These are phyloP conservation scores for Paxillus ammoniavirescens DNA, from an alignment of 768 basidiomycete genomes.

Conservation along the genomic window DNA sequence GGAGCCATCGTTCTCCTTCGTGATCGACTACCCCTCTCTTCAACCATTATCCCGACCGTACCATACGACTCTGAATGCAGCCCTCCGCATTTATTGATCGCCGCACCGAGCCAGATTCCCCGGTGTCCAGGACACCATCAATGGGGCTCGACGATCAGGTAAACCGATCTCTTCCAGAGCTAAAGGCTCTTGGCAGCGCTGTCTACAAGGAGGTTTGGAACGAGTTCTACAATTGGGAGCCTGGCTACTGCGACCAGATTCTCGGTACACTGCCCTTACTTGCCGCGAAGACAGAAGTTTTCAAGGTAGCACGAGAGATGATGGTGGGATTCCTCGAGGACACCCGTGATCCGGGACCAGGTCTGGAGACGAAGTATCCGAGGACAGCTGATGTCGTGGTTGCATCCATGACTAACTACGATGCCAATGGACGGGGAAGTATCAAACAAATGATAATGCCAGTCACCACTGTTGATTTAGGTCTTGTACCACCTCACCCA, in stretches of 20 bases:
- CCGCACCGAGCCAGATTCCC: slow-evolving; percentile 22
- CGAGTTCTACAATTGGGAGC: slow-evolving; percentile 49
- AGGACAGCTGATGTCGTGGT: not conserved
- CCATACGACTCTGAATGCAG: slow-evolving; percentile 10
- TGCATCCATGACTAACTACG: slow-evolving; percentile 11
- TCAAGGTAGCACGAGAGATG: slow-evolving; percentile 11
- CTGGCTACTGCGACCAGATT: slow-evolving; percentile 24
- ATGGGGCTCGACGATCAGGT: not conserved
- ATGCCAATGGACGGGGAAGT: not conserved
- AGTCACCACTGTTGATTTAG: slow-evolving; percentile 12
- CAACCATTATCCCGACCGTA: not conserved
- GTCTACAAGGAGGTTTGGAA: slow-evolving; percentile 41
- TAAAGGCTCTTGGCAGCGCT: slow-evolving; percentile 22
- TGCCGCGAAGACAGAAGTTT: slow-evolving; percentile 8
- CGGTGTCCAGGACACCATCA: not conserved
- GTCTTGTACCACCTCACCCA: slow-evolving; percentile 22
- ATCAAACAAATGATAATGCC: slow-evolving; percentile 10
- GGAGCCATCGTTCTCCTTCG: too few species aligned
- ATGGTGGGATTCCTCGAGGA: slow-evolving; percentile 6
- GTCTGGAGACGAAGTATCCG: not conserved
- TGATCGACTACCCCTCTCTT: not conserved
- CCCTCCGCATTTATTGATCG: slow-evolving; percentile 17
- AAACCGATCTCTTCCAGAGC: slow-evolving; percentile 3
- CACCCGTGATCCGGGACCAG: not conserved
- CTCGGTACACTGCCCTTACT: slow-evolving; percentile 17